phyloP scores from a whole-genome alignment of 2,329 filamentous ascomycete species.

The Aspergillus brunneoviolaceus region DNA sequence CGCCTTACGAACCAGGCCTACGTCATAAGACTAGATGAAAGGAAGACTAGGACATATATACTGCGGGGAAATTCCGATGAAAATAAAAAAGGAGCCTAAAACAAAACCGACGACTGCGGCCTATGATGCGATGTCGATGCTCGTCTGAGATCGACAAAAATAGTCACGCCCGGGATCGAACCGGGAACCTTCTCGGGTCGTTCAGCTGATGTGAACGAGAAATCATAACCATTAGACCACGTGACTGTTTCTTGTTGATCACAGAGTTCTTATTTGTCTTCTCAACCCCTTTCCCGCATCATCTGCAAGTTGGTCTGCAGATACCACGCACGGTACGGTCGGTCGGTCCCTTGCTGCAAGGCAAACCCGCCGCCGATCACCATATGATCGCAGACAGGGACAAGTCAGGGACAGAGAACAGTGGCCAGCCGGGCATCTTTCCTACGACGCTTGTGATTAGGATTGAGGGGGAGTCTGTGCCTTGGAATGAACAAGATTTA shows the following conservation, averaged over 20 bases:
- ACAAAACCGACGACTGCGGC: background rate
- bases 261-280: background rate
- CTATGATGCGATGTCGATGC: too few relatives aligned
- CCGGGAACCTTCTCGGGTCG: conserved; percentile 40
- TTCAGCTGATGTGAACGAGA: conserved; percentile 38
- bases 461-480: background rate
- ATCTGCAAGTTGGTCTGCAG: background rate
- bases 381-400: background rate
- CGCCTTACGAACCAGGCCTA: conserved; percentile 4
- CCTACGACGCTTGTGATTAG: conserved; percentile 6
- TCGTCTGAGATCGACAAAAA: conserved; percentile 18
- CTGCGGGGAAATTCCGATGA: background rate
- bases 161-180: conserved; percentile 42
- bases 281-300: too few relatives aligned
- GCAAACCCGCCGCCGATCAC: background rate
- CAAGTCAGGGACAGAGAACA: background rate
- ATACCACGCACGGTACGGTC: background rate
- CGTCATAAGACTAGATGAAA: background rate
- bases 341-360: background rate
- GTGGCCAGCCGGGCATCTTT: background rate
- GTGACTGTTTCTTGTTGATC: conserved; percentile 15
- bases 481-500: background rate
- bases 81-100: too few relatives aligned
- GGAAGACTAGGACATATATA: background rate
- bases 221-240: conserved; percentile 44